Evolutionary conservation across 345 rosid species (phyloP).

Genomic region (Heritiera littoralis): DNA sequence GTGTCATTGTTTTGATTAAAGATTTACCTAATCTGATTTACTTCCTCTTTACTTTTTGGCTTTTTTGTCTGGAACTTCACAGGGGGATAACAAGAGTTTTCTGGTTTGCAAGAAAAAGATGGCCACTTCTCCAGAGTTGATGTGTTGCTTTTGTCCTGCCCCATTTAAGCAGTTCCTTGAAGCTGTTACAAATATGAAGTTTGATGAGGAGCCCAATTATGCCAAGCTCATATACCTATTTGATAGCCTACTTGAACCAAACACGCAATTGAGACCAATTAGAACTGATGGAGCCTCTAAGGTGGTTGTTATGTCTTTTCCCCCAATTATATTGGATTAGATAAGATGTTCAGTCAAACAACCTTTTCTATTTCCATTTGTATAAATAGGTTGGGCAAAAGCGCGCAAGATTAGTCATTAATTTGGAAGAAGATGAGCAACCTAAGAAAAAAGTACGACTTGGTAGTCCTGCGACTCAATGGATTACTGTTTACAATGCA

Average conservation of each 20-base stretch:
- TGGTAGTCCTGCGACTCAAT: constrained; percentile 91
- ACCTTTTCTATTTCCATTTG: constrained; percentile 18
- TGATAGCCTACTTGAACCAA: constrained; percentile 70
- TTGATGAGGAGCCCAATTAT: constrained; percentile 93
- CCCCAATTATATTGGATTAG: background rate
- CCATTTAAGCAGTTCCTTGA: constrained; percentile 86
- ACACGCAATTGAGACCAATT: constrained; percentile 67
- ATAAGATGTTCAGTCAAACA: constrained; percentile 11
- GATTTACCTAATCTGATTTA: background rate
- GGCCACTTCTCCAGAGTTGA: constrained; percentile 81
- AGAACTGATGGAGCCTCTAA: constrained; percentile 96
- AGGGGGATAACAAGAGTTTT: constrained; percentile 97
- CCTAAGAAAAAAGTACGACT: constrained; percentile 81
- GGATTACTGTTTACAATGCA: constrained; percentile 91
- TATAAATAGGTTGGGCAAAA: constrained; percentile 72
- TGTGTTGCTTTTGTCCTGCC: constrained; percentile 90
- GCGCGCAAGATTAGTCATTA: constrained; percentile 68
- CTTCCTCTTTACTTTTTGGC: background rate
- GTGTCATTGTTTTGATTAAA: constrained; percentile 10
- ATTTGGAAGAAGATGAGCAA: constrained; percentile 89
- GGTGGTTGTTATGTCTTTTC: constrained; percentile 46
- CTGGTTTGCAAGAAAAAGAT: constrained; percentile 96
- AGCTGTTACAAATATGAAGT: constrained; percentile 89
- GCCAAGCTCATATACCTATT: constrained; percentile 81
- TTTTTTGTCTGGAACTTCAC: constrained; percentile 25